phyloP scores from a whole-genome alignment of 2,329 filamentous ascomycete genomes.

The Cladosporium sp. region DNA sequence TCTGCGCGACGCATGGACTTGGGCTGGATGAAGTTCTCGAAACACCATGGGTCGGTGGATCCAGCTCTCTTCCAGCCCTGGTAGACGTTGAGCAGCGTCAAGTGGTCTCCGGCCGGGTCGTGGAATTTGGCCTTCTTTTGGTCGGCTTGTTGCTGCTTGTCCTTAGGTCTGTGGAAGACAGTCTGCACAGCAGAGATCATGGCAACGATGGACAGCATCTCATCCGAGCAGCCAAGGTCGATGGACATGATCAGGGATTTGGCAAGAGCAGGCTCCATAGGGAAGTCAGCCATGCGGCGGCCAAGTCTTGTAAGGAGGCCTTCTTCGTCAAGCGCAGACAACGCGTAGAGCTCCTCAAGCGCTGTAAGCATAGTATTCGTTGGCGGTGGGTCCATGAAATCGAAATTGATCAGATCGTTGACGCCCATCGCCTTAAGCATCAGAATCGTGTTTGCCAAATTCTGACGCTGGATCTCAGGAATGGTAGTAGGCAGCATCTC shows the following conservation, averaged over 20 bases:
- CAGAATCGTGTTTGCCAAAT: conserved; percentile 87
- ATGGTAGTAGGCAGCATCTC: conserved; percentile 97
- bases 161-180: conserved; percentile 93
- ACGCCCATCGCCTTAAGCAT: conserved; percentile 99
- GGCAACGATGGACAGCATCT: conserved; percentile 89
- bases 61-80: conserved; percentile 91
- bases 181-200: conserved; percentile 82
- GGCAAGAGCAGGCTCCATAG: conserved; percentile 90
- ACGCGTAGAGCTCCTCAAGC: conserved; percentile 88
- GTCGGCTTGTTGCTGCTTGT: conserved; percentile 94
- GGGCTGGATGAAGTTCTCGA: conserved; percentile 96
- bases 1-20: conserved; percentile 84
- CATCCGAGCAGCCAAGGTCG: conserved; percentile 86
- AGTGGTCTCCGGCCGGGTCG: conserved; percentile 89
- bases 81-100: conserved; percentile 94
- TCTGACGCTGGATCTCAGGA: conserved; percentile 94
- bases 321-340: conserved; percentile 92
- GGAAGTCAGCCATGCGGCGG: conserved; percentile 97
- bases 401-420: conserved; percentile 94
- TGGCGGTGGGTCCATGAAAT: conserved; percentile 98
- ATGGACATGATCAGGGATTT: conserved; percentile 89
- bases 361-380: conserved; percentile 98
- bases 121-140: conserved; percentile 98
- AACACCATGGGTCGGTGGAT: conserved; percentile 87
- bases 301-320: conserved; percentile 88